Evolutionary conservation across 768 basidiomycete species (phyloP), one percentile per base, ranked within the genome.

Genomic region (Lactarius hatsudake): DNA sequence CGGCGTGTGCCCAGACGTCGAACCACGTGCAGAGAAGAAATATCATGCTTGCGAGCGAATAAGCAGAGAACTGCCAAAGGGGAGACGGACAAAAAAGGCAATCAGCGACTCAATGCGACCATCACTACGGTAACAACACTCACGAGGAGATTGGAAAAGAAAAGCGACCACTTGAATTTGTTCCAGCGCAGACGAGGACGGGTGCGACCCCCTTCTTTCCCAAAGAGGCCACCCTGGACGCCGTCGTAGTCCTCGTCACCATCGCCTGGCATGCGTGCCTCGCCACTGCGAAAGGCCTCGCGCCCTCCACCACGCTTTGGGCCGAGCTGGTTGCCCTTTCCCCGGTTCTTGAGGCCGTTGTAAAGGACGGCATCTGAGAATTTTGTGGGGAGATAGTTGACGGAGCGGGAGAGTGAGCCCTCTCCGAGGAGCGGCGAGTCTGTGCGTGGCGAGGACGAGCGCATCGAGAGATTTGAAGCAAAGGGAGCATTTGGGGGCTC

Each of bases 101-200:
- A 51, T 65, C 28, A 68, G 67, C 42, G 43, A 34, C 28, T 38
- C 40, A 42, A 34, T 42, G 38, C n/a, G 36, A 20, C 32, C 30
- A 57, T 13, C 12, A 51, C 13, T 15, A 30, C 2, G 9, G 9
- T 38, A 1, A 38, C 36, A 7, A 38, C 36, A 81, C 83, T 73
- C 65, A 85, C 84, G 40, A 87, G 40, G 40, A 80, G 72, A 73
- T 93, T 94, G 58, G 88, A 79, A 57, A 85, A 54, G 75, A 94
- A 88, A 5, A 94, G 75, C 13, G 82, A 78, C 91, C 91, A 93
- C 75, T 95, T 94, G 83, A 94, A 94, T 69, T 80, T 83, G 73
- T 87, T 94, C 93, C 93, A 95, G 18, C 87, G 79, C 64, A 90
- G 76, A 68, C 78, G 78, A 59, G 81, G 75, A 67, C 78, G 77